Base-by-base conservation (phyloP, 2,329 filamentous ascomycete genomes). In the Diaporthe sp. region DNA sequence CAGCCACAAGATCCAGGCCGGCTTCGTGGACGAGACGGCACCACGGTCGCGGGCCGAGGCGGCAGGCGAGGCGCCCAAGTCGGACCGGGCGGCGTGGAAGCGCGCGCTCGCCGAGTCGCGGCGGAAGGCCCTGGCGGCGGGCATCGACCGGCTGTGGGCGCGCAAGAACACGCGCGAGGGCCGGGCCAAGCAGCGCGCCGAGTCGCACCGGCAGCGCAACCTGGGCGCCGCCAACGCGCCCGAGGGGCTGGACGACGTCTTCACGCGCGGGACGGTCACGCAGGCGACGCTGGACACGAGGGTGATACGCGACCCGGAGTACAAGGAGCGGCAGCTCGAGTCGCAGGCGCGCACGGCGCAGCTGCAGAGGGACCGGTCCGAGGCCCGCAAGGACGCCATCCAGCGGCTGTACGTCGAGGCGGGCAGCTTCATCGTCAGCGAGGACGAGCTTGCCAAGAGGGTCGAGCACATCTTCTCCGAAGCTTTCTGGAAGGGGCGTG, bases 361-460 rank as follows among this genome's bases (percentile, higher is more conserved):
- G 20, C 83, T 88, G 57, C 83, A 87, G 44, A 85, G 84, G 13
- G 83, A 86, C 72, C 92, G 92, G 82, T 87, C 88, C 58, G 88
- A 92, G 75, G 87, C 89, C 72, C 90, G 94, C 70, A 88, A 90
- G 76, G 91, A 96, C 78, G 90, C 93, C 22, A 86, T 99, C 42
- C 95, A 98, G 85, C 92, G 94, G 75, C 90, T 99, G 17, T 99
- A 99, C 85, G 94, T 97, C 86, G 94, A 95, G 80, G 95, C 97
- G 7, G 91, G 94, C 37, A 87, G 91, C 53, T 99, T 98, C 85
- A 98, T 99, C 82, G 92, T 95, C 25, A 92, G 90, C 34, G 95
- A 98, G 83, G 86, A 89, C 70, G 93, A 98, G 83, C 90, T 99
- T 47, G 90, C 94, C 79, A 87, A 87, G 22, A 90, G 92, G 78